Evolutionary conservation across 108 stramenopile genomes (phyloP), one percentile per base, ranked within the genome.

Genomic region (Mediolabrus comicus): DNA sequence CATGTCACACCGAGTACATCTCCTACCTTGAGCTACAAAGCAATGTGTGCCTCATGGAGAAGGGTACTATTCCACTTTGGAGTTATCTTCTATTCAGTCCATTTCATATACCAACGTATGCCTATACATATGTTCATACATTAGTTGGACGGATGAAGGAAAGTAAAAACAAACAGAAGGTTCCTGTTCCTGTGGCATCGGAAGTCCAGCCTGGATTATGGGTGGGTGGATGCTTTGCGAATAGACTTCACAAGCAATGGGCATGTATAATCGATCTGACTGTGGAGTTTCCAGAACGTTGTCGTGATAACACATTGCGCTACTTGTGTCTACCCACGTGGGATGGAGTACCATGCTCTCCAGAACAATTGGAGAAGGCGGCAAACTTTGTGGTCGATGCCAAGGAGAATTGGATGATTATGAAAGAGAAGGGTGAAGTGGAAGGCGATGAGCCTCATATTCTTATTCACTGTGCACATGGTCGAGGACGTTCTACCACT

Each of bases 391-490:
- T 75, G 4, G 84, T 88, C 12, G 80, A 86, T 61, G 90, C 93
- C 28, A 43, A 80, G 30, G 64, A 76, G 22, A 49, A 77, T 65
- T 77, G 76, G 76, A 70, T 65, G 24, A 52, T 60, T 29, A 14
- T 60, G 39, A 75, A 87, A 61, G 46, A 85, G 27, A 53, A 67
- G 17, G 88, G 89, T 24, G 82, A 85, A 69, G 88, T 91, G 52
- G 53, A 65, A 1, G 68, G 68, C 8, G 66, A 67, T 24, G 46
- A 49, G 11, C 76, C 76, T 16, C 63, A 77, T 16, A 67, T 77
- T 13, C 53, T 95, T 58, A 86, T 95, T 19, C 94, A 95, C 71
- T 95, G 94, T 43, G 91, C 94, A 31, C 91, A 95, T 72, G 91
- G 91, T 16, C 75, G 91, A 25, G 90, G 91, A 53, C 72, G 94